phyloP scores from a whole-genome alignment of 352 stramenopile genomes.

The Phytophthora constricta region DNA sequence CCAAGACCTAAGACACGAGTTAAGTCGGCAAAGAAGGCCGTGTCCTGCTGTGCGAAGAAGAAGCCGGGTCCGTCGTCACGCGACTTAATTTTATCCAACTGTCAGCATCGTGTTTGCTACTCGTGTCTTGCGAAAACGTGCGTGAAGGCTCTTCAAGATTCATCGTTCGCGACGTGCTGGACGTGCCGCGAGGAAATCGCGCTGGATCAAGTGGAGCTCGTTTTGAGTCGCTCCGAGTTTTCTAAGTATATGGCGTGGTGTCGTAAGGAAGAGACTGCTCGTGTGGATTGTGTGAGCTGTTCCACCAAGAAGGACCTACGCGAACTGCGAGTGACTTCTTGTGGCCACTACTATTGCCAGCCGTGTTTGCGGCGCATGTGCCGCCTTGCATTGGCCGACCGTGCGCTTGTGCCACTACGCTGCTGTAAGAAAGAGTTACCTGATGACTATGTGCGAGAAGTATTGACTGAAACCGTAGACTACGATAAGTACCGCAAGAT shows the following conservation, averaged over 20 bases:
- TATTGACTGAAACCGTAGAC: slow-evolving; percentile 33
- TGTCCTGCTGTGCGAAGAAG: slow-evolving; percentile 26
- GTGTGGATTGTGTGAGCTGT: slow-evolving; percentile 54
- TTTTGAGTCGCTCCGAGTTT: slow-evolving; percentile 26
- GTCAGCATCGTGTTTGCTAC: slow-evolving; percentile 25
- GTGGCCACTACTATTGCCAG: slow-evolving; percentile 68
- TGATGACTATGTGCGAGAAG: slow-evolving; percentile 62
- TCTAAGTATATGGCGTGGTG: slow-evolving; percentile 22
- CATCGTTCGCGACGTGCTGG: slow-evolving; percentile 14
- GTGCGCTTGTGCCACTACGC: slow-evolving; percentile 63
- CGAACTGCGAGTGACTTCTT: slow-evolving; percentile 47
- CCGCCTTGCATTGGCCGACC: slow-evolving; percentile 60
- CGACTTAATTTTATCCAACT: slow-evolving; percentile 25
- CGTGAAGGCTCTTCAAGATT: slow-evolving; percentile 18
- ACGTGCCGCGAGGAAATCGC: slow-evolving; percentile 35
- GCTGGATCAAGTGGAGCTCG: slow-evolving; percentile 29
- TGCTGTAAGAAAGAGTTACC: slow-evolving; percentile 79
- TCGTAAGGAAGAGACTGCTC: slow-evolving; percentile 1
- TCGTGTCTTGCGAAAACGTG: slow-evolving; percentile 30
- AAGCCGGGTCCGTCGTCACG: background rate
- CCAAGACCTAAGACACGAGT: slow-evolving; percentile 14
- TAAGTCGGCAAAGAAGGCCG: slow-evolving; percentile 2
- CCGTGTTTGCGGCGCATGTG: slow-evolving; percentile 68
- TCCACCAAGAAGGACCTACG: slow-evolving; percentile 19
- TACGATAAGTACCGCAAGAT: slow-evolving; percentile 57